Evolutionary conservation across 495 filamentous ascomycete genomes (phyloP).

Genomic region (Physcia stellaris): DNA sequence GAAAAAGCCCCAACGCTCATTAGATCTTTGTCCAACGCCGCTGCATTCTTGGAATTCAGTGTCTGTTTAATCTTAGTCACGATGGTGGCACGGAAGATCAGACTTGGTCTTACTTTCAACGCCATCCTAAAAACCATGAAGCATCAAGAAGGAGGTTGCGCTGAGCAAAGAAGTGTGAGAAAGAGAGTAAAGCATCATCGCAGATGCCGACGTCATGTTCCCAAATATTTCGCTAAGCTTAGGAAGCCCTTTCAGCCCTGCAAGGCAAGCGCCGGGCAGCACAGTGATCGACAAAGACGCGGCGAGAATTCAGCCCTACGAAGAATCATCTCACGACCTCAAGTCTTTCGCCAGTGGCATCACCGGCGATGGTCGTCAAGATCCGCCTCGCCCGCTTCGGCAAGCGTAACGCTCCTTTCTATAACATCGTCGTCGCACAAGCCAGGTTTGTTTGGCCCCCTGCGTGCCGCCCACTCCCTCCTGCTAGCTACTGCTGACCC

Average conservation of each 20-base stretch:
- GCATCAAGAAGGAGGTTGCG: too few species aligned
- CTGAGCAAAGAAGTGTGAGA: too few species aligned
- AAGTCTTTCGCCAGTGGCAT: not conserved
- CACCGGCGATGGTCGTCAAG: conserved; percentile 86
- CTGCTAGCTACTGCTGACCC: conserved; percentile 2
- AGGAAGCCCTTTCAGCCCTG: not conserved
- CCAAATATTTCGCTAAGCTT: too few species aligned
- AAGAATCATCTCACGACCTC: not conserved
- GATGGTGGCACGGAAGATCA: too few species aligned
- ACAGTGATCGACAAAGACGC: too few species aligned
- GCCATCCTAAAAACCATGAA: too few species aligned
- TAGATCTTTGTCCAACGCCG: conserved; percentile 79
- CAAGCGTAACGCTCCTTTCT: conserved; percentile 69
- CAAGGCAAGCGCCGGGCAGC: too few species aligned
- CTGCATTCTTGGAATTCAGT: conserved; percentile 73
- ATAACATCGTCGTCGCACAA: conserved; percentile 94
- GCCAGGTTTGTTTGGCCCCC: conserved; percentile 52
- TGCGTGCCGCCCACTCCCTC: conserved; percentile 3
- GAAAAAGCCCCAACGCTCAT: conserved; percentile 90
- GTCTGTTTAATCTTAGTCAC: conserved; percentile 38
- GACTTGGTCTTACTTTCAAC: too few species aligned
- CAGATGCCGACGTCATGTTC: too few species aligned
- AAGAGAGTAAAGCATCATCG: too few species aligned
- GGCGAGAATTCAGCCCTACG: too few species aligned
- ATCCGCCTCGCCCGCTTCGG: conserved; percentile 93